A percentile compares a stretch with the other conserved stretches of the same genome.
phyloP scores from a whole-genome alignment of 1,284 basidiomycete genomes.

The Leccinum pachyderme region DNA sequence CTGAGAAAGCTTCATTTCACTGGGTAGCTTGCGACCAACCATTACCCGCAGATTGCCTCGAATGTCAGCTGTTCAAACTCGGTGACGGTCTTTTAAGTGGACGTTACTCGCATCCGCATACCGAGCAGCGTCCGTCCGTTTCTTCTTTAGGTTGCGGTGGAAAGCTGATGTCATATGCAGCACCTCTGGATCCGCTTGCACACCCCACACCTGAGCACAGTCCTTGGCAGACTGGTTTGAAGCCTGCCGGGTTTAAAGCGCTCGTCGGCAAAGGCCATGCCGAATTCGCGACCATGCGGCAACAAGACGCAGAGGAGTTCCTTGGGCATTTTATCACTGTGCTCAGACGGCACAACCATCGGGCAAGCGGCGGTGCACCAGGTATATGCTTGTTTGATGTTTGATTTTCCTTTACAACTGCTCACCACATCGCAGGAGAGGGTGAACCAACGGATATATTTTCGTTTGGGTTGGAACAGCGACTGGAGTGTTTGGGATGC shows the following conservation, averaged over 20 bases:
- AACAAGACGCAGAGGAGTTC: conserved; percentile 98
- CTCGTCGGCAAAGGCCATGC: conserved; percentile 91
- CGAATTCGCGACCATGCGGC: conserved; percentile 95
- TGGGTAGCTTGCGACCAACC: conserved; percentile 63
- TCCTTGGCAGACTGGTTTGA: conserved; percentile 83
- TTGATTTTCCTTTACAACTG: neutral
- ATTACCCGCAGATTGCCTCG: conserved; percentile 83
- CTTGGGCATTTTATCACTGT: conserved; percentile 77
- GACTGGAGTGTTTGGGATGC: conserved; percentile 82
- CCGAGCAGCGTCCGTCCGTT: conserved; percentile 17
- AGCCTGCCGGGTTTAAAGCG: conserved; percentile 84
- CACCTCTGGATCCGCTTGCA: conserved; percentile 31
- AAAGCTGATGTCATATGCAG: conserved; percentile 16
- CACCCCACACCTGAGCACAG: conserved; percentile 42
- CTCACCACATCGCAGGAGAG: conserved; percentile 19
- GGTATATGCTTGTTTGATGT: conserved; percentile 26
- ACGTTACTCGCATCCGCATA: conserved; percentile 68
- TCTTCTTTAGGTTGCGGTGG: neutral
- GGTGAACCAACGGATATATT: conserved; percentile 75
- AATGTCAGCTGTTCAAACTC: conserved; percentile 94
- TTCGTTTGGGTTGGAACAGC: conserved; percentile 82
- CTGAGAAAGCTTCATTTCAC: conserved; percentile 53
- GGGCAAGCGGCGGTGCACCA: conserved; percentile 38
- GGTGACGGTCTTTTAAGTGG: conserved; percentile 93
- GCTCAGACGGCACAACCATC: conserved; percentile 66